Evolutionary conservation across 2,329 filamentous ascomycete species (phyloP), one percentile per base, ranked within the genome.

Genomic region (Arthrinium puccinioides): DNA sequence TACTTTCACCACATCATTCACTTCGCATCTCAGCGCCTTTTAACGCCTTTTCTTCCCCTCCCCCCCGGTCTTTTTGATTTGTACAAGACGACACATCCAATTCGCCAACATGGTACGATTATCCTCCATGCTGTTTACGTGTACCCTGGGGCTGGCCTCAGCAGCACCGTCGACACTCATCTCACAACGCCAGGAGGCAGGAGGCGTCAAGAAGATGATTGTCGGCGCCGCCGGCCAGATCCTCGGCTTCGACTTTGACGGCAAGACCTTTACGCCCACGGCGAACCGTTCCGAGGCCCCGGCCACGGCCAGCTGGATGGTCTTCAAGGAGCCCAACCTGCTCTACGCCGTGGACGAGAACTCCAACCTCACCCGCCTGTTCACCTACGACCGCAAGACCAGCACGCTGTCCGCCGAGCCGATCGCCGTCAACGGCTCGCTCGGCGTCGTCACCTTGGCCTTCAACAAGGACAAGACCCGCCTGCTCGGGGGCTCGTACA

Each of bases 271-370:
- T 49, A 54, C 54, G 21, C 46, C 66, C 18, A 56, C 64, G 15
- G 45, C 51, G 33, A 64, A 63, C 25, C 52, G 55, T 23, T 47
- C 48, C 3, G 44, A 50, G 7, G 18, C 45, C 1, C 57, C 58
- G 31, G 49, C 54, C 4, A 46, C 42, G 2, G 61, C 69, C 16
- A 70, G 65, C 42, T 74, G 70, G 70, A 52, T 74, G 53, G 52
- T 60, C 26, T 63, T 61, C 50, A 59, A 57, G 33, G 42, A 54
- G 14, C 60, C 61, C 19, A 56, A 62, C 47, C 47, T 54, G 5
- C 41, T 74, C 29, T 73, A 70, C 41, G 64, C 65, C 30, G 64
- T 69, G 15, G 61, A 74, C 43, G 71, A 75, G 59, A 63, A 62
- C 45, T 55, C 58, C 44, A 51, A 53, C 34, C 47, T 52, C 30